Evolutionary conservation across 139 green algal species (phyloP).

Genomic region (Bryopsis sp.): DNA sequence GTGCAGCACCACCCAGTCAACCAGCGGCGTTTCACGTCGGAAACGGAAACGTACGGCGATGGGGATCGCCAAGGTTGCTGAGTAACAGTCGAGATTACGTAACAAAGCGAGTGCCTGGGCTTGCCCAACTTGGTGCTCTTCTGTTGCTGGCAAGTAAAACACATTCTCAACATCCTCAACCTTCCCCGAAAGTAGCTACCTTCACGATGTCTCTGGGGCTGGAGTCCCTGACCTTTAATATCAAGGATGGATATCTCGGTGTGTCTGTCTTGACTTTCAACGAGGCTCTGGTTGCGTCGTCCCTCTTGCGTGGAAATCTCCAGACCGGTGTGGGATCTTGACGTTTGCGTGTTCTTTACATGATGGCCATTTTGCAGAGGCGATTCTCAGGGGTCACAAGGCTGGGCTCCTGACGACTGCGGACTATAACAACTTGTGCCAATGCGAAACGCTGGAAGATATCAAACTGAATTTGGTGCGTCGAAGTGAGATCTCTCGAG

Average conservation of each 20-base stretch:
- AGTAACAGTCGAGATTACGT: no score
- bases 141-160: no score
- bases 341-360: neutral
- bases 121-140: no score
- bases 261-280: conserved; percentile 15
- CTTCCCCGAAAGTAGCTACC: neutral
- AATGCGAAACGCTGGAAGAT: conserved; percentile 96
- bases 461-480: conserved; percentile 96
- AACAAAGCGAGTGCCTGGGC: no score
- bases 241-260: conserved; percentile 96
- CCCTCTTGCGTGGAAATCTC: neutral
- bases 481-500: no score
- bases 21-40: no score
- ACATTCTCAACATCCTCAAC: neutral
- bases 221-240: conserved; percentile 84
- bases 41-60: no score
- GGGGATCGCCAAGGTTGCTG: no score
- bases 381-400: conserved; percentile 83
- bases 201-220: conserved; percentile 36
- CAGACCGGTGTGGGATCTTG: neutral
- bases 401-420: conserved; percentile 71
- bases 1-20: no score
- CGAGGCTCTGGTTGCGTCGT: neutral
- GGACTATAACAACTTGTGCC: conserved; percentile 97
- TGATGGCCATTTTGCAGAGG: conserved; percentile 58